phyloP scores from a whole-genome alignment of 148 eudicot genomes.

The Cornus suecica region DNA sequence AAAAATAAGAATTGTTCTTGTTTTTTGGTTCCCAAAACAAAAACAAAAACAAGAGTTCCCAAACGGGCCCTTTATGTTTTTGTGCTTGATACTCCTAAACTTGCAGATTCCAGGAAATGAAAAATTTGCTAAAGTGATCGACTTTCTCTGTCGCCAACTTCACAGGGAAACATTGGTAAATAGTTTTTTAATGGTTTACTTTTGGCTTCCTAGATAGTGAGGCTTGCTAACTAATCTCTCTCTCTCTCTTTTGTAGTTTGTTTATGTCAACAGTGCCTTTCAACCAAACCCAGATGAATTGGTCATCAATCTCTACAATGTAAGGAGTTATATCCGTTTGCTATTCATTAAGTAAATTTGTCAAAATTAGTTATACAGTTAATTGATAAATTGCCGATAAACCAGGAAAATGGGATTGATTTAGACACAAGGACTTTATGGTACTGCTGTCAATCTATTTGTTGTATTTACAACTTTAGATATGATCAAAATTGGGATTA shows the following conservation, averaged over 20 bases:
- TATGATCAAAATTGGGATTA: background rate
- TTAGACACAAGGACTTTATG: background rate
- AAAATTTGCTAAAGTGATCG: conserved; percentile 81
- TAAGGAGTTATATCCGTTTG: conserved; percentile 36
- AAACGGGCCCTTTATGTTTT: no score
- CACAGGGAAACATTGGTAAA: conserved; percentile 84
- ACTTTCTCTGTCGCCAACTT: conserved; percentile 84
- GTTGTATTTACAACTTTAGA: background rate
- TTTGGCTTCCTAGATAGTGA: background rate
- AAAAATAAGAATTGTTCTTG: no score
- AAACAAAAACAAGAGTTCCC: no score
- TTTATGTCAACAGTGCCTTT: conserved; percentile 91
- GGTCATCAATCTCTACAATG: conserved; percentile 76
- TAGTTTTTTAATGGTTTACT: conserved; percentile 10
- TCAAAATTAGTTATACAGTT: background rate
- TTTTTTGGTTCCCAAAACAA: no score
- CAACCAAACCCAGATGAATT: conserved; percentile 90
- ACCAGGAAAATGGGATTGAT: background rate
- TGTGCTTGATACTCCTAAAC: background rate
- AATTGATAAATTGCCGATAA: no score
- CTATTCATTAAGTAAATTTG: background rate
- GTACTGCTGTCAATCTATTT: background rate
- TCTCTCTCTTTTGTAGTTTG: conserved; percentile 49
- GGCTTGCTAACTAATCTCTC: background rate
- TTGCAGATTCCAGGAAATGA: conserved; percentile 76